Base-by-base conservation (phyloP, 164 flowering plant genomes). In the Vitis rotundifolia region DNA sequence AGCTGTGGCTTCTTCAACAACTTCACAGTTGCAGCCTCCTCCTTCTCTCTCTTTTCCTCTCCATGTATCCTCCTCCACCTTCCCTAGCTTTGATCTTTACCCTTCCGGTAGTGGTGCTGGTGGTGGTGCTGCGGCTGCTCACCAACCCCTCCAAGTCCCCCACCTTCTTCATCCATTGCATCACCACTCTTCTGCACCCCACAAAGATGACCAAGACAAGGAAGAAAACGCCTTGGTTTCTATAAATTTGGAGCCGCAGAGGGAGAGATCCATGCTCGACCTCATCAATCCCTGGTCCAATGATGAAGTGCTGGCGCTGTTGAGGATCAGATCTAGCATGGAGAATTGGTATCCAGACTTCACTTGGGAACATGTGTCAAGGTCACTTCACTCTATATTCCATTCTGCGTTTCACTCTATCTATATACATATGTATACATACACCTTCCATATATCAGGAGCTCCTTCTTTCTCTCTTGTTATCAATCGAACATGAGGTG, bases 351-450 rank as follows among this genome's bases (percentile, higher is more conserved):
- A 83, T 68, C 83, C 89, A 0, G 90, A 87, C 44, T 85, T 85
- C 81, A 82, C 88, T 61, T 91, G 95, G 95, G 92, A 85, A 10
- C 91, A 87, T 71, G 88, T 88, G 16, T 88, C 95, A 63, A 90
- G 95, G 95, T 87, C 80, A 13, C 3, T 63, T n/a, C 11, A 31
- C 44, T 37, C 44, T 37, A 3, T 37, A 37, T 37, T 3, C 44
- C 44, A 22, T 22, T 22, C 26, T 0, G 26, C 26, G 2, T 22
- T 22, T 37, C 44, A 3, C 44, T 37, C 2, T 37, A 37, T 50
- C 44, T 64, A 49, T 26, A 48, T 16, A 12, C 16, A 56, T 8
- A 16, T 59, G 1, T 54, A 19, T 11, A 6, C 44, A 37, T 37
- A 37, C 44, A 37, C 44, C 44, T 37, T 37, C 44, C 44, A 37